Evolutionary conservation across 306 rosid species (phyloP).

Genomic region (Cucurbita argyrosperma): DNA sequence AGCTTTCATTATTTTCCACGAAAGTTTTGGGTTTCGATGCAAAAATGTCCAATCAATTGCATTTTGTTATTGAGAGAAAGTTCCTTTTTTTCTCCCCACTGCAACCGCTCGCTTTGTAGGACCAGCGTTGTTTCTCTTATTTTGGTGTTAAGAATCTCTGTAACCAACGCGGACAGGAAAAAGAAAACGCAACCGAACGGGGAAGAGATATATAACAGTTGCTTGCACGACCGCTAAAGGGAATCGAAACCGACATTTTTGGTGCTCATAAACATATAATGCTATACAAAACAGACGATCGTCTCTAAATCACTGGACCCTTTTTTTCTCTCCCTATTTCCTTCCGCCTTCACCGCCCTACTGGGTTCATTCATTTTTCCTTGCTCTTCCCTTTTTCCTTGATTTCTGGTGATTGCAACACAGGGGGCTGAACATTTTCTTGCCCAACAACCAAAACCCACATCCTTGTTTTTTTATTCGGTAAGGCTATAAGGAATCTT

Average conservation of each 20-base stretch:
- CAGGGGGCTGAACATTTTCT: neutral
- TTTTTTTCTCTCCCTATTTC: neutral
- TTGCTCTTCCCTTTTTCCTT: slow-evolving; percentile 16
- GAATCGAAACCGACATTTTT: slow-evolving; percentile 5
- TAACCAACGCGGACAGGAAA: slow-evolving; percentile 23
- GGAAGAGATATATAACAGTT: slow-evolving; percentile 14
- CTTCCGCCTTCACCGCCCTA: neutral
- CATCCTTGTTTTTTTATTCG: slow-evolving; percentile 6
- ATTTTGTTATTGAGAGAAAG: neutral
- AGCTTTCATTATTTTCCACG: neutral
- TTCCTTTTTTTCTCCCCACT: neutral
- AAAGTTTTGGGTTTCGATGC: neutral
- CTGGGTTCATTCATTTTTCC: slow-evolving; percentile 1
- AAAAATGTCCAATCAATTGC: neutral
- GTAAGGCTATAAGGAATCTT: neutral
- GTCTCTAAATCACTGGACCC: neutral
- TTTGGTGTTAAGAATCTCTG: slow-evolving; percentile 15
- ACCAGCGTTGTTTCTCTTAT: neutral
- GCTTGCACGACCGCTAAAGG: slow-evolving; percentile 47
- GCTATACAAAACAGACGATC: neutral
- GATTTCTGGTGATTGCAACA: slow-evolving; percentile 21
- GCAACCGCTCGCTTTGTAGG: slow-evolving; percentile 4
- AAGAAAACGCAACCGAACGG: slow-evolving; percentile 18
- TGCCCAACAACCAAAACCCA: neutral
- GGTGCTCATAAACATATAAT: neutral